A percentile compares a stretch with the other conserved stretches of the same genome.
Evolutionary conservation across 768 basidiomycete genomes (phyloP).

Genomic region (Dendrothele bispora): DNA sequence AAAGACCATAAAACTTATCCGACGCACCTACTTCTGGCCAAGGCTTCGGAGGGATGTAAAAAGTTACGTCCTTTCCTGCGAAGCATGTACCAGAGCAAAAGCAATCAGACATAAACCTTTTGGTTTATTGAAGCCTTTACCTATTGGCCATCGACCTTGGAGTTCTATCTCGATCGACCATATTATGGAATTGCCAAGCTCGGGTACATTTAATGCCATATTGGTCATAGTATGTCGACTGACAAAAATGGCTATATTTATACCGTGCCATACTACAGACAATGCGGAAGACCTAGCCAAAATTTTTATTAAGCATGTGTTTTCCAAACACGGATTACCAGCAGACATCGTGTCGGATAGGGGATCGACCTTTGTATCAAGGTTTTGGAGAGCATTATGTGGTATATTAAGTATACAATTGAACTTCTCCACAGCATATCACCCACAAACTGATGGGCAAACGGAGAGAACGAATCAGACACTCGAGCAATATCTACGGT

Average conservation of each 20-base stretch:
- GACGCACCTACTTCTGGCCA: conserved; percentile 12
- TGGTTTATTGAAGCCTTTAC: conserved; percentile 24
- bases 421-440: conserved; percentile 1
- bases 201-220: conserved; percentile 13
- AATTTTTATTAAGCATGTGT: conserved; percentile 12
- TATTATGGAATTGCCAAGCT: conserved; percentile 22
- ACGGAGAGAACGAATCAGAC: too few relatives aligned
- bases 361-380: background rate
- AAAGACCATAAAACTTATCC: conserved; percentile 21
- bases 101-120: conserved; percentile 15
- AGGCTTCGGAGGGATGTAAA: conserved; percentile 5
- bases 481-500: too few relatives aligned
- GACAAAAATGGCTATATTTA: conserved; percentile 32
- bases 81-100: conserved; percentile 22
- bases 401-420: background rate
- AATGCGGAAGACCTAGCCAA: conserved; percentile 16
- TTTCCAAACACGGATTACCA: background rate
- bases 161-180: conserved; percentile 30
- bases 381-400: background rate
- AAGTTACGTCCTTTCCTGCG: conserved; percentile 21
- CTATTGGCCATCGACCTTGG: conserved; percentile 27
- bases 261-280: conserved; percentile 20
- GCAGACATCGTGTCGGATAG: background rate
- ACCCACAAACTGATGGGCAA: too few relatives aligned
- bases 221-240: conserved; percentile 23